A percentile compares a stretch with the other conserved stretches of the same genome.
phyloP scores from a whole-genome alignment of 352 stramenopile genomes.

The Achlya hypogyna region DNA sequence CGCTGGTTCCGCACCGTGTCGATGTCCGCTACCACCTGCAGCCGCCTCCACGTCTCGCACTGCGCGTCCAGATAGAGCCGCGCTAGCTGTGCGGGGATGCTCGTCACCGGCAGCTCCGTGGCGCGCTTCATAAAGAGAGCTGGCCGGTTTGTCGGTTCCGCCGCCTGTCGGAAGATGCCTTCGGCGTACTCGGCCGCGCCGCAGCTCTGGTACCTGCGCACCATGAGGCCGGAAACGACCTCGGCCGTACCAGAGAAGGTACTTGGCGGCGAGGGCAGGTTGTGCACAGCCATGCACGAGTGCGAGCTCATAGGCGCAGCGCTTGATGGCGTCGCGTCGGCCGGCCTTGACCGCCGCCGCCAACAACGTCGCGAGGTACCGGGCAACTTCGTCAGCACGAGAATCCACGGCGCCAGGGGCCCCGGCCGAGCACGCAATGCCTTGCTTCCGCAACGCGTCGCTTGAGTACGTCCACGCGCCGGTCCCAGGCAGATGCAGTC shows the following conservation, averaged over 20 bases:
- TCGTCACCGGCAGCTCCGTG: slow-evolving; percentile 34
- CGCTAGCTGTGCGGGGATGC: slow-evolving; percentile 55
- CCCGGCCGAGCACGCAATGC: background rate
- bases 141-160: slow-evolving; percentile 31
- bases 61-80: slow-evolving; percentile 54
- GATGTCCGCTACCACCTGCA: slow-evolving; percentile 32
- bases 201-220: slow-evolving; percentile 19
- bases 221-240: background rate
- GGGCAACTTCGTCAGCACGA: slow-evolving; percentile 24
- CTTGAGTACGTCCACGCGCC: background rate
- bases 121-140: slow-evolving; percentile 34
- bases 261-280: slow-evolving; percentile 38
- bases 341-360: slow-evolving; percentile 43
- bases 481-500: background rate
- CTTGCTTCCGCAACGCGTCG: slow-evolving; percentile 13
- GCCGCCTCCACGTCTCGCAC: slow-evolving; percentile 52
- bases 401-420: slow-evolving; percentile 13
- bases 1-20: slow-evolving; percentile 24
- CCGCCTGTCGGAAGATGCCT: background rate
- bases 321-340: slow-evolving; percentile 26
- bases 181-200: background rate
- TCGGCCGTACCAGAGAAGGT: slow-evolving; percentile 39
- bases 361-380: slow-evolving; percentile 28
- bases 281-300: slow-evolving; percentile 42
- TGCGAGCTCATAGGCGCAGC: slow-evolving; percentile 47